Percentiles rank a stretch among this genome's conserved stretches.
phyloP scores from a whole-genome alignment of 306 rosid species.

The Senna siamea region DNA sequence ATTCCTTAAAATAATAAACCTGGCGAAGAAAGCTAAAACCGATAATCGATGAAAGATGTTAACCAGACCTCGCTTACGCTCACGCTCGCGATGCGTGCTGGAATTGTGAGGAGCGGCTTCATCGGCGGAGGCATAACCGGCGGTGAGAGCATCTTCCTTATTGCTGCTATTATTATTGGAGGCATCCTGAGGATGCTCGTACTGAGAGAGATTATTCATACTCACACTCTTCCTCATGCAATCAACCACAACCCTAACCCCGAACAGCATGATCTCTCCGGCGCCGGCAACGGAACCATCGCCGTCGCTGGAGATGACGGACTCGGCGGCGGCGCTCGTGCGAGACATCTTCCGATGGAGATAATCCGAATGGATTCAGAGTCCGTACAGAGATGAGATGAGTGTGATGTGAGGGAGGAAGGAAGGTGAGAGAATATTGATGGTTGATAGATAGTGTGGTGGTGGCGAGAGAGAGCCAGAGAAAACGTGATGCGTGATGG shows the following conservation, averaged over 20 bases:
- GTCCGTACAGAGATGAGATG: too few relatives aligned
- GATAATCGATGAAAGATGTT: constrained; percentile 31
- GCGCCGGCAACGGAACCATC: constrained; percentile 26
- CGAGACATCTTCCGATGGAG: constrained; percentile 48
- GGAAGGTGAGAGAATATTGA: background rate
- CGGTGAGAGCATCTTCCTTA: constrained; percentile 50
- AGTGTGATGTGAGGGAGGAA: too few relatives aligned
- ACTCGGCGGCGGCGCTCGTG: constrained; percentile 31
- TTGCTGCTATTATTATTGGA: constrained; percentile 31
- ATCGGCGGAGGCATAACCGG: constrained; percentile 88
- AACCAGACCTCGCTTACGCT: constrained; percentile 89
- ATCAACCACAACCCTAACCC: constrained; percentile 89
- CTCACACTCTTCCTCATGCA: constrained; percentile 98
- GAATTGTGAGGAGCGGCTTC: constrained; percentile 68
- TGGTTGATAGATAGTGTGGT: background rate
- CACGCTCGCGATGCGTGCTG: constrained; percentile 77
- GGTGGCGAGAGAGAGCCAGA: background rate
- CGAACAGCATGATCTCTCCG: constrained; percentile 90
- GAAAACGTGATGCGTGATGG: constrained; percentile 14
- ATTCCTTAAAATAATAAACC: background rate
- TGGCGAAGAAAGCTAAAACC: background rate
- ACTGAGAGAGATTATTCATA: constrained; percentile 93
- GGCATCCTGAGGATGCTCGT: constrained; percentile 64
- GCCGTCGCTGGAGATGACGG: constrained; percentile 37
- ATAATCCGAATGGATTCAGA: too few relatives aligned